phyloP scores from a whole-genome alignment of 805 yeast species.

The Clavispora santaluciae region DNA sequence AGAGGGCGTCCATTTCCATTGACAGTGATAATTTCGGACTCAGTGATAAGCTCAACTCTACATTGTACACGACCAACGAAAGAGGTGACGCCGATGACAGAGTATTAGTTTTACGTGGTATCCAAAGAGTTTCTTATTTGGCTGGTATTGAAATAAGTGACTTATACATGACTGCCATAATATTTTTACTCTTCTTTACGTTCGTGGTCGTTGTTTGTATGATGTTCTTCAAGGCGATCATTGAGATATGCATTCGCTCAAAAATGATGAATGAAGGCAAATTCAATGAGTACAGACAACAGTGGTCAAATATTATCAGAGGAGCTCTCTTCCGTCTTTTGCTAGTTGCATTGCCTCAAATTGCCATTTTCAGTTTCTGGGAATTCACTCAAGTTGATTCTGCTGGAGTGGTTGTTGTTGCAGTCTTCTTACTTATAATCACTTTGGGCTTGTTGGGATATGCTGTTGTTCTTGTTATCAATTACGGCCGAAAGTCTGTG shows the following conservation, averaged over 20 bases:
- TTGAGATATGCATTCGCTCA: conserved; percentile 58
- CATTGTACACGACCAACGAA: conserved; percentile 69
- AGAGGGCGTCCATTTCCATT: conserved; percentile 31
- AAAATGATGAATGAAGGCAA: conserved; percentile 57
- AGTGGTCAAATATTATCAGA: conserved; percentile 81
- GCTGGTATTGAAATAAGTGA: conserved; percentile 84
- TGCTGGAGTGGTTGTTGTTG: conserved; percentile 75
- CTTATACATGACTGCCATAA: conserved; percentile 80
- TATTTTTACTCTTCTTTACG: conserved; percentile 74
- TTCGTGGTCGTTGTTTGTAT: conserved; percentile 54
- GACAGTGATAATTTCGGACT: conserved; percentile 45
- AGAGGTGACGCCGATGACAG: conserved; percentile 54
- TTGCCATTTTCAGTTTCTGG: conserved; percentile 80
- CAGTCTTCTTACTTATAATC: conserved; percentile 61
- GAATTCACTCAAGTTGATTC: conserved; percentile 82
- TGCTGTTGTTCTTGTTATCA: conserved; percentile 70
- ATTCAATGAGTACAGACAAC: conserved; percentile 70
- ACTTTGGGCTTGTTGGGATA: conserved; percentile 56
- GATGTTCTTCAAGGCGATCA: conserved; percentile 61
- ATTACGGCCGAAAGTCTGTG: conserved; percentile 69
- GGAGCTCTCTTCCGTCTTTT: conserved; percentile 85
- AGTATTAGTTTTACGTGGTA: conserved; percentile 81
- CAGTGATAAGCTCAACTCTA: conserved; percentile 36
- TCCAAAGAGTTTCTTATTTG: conserved; percentile 82
- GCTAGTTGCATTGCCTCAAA: conserved; percentile 82